These are phyloP conservation scores for Plicaturopsis crispa DNA, from an alignment of 768 basidiomycete genomes.

Conservation along the genomic window DNA sequence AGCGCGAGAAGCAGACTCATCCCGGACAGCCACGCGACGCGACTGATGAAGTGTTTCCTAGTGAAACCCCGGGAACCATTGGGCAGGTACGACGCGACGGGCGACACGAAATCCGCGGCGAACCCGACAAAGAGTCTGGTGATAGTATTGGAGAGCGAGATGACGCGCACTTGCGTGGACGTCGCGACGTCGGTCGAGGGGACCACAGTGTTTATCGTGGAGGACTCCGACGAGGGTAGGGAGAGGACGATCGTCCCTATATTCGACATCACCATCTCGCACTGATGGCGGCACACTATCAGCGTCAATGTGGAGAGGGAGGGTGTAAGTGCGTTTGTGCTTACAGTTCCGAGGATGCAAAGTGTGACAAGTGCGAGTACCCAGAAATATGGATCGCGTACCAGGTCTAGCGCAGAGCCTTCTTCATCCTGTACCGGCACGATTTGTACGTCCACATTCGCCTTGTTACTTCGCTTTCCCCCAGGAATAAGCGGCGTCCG, in stretches of 20 bases:
- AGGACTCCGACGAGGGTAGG: neutral
- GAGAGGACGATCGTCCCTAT: conserved; percentile 38
- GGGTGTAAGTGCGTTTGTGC: conserved; percentile 23
- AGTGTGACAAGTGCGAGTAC: conserved; percentile 42
- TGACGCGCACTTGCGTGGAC: conserved; percentile 58
- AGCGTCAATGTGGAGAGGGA: neutral
- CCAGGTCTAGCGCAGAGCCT: conserved; percentile 31
- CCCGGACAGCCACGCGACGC: conserved; percentile 50
- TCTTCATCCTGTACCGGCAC: conserved; percentile 19
- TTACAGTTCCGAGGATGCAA: conserved; percentile 60
- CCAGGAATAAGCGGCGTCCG: conserved; percentile 20
- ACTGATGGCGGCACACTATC: conserved; percentile 26
- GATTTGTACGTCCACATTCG: conserved; percentile 11
- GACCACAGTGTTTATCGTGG: neutral
- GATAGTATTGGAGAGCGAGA: conserved; percentile 66
- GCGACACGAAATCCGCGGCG: conserved; percentile 67
- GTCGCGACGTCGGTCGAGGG: conserved; percentile 18
- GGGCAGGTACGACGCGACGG: conserved; percentile 39
- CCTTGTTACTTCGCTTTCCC: conserved; percentile 5
- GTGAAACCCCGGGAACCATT: conserved; percentile 26
- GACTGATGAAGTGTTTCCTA: conserved; percentile 50
- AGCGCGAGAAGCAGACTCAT: conserved; percentile 39
- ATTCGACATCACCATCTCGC: conserved; percentile 80
- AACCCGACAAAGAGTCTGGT: conserved; percentile 63
- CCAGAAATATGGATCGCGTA: conserved; percentile 60